Evolutionary conservation across 768 basidiomycete genomes (phyloP).

Genomic region (Kwoniella botswanensis): DNA sequence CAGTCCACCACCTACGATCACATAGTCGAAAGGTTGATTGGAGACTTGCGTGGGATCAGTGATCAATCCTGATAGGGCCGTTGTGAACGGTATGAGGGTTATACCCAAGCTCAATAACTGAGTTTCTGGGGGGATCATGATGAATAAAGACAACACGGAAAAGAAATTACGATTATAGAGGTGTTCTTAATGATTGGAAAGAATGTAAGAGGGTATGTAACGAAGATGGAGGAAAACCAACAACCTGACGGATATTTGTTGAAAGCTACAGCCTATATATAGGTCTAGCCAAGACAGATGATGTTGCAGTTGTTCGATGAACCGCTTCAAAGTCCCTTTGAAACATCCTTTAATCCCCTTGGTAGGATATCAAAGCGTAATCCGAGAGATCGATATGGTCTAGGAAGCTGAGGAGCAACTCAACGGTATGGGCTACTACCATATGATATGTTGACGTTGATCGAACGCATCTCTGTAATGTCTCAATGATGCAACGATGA

Average conservation of each 20-base stretch:
- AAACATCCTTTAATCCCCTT: conserved; percentile 1
- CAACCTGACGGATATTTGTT: background rate
- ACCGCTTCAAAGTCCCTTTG: background rate
- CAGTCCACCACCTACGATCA: conserved; percentile 64
- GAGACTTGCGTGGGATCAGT: conserved; percentile 34
- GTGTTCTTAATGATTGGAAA: background rate
- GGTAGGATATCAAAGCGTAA: background rate
- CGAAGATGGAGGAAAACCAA: background rate
- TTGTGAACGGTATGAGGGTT: conserved; percentile 9
- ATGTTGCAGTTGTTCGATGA: background rate
- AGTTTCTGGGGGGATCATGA: background rate
- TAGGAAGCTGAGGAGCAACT: background rate
- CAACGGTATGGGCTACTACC: background rate
- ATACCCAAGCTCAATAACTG: conserved; percentile 4
- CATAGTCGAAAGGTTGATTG: conserved; percentile 64
- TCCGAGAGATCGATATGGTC: background rate
- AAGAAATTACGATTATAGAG: background rate
- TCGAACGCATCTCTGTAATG: background rate
- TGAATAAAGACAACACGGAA: background rate
- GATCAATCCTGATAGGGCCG: conserved; percentile 20
- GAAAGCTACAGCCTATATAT: background rate
- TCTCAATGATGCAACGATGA: background rate
- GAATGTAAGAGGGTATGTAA: background rate
- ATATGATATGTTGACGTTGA: background rate
- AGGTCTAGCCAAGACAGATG: background rate